Evolutionary conservation across 176 grass and related monocot species (phyloP).

Genomic region (Triticum monococcum): DNA sequence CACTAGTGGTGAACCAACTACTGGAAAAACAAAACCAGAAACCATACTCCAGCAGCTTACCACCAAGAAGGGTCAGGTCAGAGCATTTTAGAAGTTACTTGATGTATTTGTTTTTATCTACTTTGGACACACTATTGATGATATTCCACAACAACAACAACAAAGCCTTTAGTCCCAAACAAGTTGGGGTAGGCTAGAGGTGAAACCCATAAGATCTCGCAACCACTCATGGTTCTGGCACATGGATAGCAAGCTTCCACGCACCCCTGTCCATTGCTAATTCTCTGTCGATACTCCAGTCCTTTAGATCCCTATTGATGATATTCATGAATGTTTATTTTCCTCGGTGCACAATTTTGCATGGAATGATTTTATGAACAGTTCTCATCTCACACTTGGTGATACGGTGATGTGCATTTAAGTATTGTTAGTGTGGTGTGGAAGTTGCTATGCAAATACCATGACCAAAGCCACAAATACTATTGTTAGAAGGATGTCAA

Average conservation of each 20-base stretch:
- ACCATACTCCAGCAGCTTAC: conserved; percentile 87
- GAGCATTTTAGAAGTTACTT: conserved; percentile 29
- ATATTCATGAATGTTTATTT: conserved; percentile 20
- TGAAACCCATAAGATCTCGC: too few relatives aligned
- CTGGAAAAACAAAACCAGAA: conserved; percentile 78
- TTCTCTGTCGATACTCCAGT: too few relatives aligned
- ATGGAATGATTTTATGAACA: background rate
- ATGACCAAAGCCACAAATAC: background rate
- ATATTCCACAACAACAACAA: background rate
- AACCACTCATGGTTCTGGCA: too few relatives aligned
- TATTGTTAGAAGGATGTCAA: background rate
- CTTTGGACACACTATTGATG: conserved; percentile 23
- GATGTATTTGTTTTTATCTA: conserved; percentile 17
- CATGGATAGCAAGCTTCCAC: too few relatives aligned
- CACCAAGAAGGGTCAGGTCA: conserved; percentile 95
- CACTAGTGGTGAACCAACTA: conserved; percentile 82
- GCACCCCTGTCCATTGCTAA: too few relatives aligned
- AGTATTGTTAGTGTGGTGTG: background rate
- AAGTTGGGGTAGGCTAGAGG: too few relatives aligned
- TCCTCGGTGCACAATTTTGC: background rate
- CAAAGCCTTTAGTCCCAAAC: too few relatives aligned
- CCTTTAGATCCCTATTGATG: background rate
- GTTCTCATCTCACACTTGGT: background rate
- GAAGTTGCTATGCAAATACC: conserved; percentile 17
- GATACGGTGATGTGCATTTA: background rate